Conservation (phyloP, 352 stramenopile species). For the Albugo laibachii region DNA sequence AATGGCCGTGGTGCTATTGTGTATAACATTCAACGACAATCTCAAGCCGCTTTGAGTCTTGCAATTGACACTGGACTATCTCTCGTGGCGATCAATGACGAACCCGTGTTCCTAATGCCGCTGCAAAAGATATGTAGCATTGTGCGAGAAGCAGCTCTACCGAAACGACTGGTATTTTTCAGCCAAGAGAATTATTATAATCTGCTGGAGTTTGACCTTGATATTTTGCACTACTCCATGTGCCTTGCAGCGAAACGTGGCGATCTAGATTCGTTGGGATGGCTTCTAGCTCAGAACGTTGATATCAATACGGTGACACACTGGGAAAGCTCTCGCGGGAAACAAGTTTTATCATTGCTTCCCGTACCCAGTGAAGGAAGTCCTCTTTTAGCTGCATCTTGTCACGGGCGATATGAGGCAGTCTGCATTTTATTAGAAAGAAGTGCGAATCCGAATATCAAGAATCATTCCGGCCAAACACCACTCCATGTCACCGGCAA, state of each 20-base stretch:
- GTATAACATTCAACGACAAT: slow-evolving; percentile 52
- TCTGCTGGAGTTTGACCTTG: slow-evolving; percentile 38
- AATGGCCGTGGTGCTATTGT: slow-evolving; percentile 61
- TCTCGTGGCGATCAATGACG: slow-evolving; percentile 66
- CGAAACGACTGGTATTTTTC: slow-evolving; percentile 69
- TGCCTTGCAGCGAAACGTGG: slow-evolving; percentile 47
- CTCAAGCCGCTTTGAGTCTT: slow-evolving; percentile 53
- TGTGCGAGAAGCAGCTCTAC: slow-evolving; percentile 34
- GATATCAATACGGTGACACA: slow-evolving; percentile 42
- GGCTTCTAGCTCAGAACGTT: slow-evolving; percentile 24
- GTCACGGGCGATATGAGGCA: slow-evolving; percentile 31
- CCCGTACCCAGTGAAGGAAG: slow-evolving; percentile 28
- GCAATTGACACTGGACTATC: slow-evolving; percentile 46
- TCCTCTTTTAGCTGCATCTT: slow-evolving; percentile 38
- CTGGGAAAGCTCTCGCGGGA: slow-evolving; percentile 53
- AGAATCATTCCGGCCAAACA: slow-evolving; percentile 31
- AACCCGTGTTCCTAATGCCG: slow-evolving; percentile 56
- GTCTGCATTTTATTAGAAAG: slow-evolving; percentile 41
- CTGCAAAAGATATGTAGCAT: slow-evolving; percentile 54
- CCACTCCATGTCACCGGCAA: slow-evolving; percentile 45
- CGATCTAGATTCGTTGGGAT: slow-evolving; percentile 45
- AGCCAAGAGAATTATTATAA: slow-evolving; percentile 76
- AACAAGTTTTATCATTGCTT: slow-evolving; percentile 46
- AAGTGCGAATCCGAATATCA: slow-evolving; percentile 27
- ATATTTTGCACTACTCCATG: slow-evolving; percentile 67